Percentiles rank a stretch among this genome's conserved stretches.
Evolutionary conservation across 2,329 filamentous ascomycete species (phyloP).

Genomic region (Pyricularia sp.): DNA sequence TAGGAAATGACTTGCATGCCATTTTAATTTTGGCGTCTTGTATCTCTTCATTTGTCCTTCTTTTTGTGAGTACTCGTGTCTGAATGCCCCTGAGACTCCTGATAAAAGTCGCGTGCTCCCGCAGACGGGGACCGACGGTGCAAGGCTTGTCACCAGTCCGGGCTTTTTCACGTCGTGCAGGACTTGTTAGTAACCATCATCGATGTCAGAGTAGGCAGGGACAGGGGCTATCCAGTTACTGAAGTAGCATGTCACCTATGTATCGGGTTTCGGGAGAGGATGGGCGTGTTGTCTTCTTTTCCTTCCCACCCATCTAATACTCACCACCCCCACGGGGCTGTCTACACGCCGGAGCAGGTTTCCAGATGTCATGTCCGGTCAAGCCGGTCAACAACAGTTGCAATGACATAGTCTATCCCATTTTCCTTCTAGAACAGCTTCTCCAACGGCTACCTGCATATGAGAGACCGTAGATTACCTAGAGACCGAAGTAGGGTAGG

Average conservation of each 20-base stretch:
- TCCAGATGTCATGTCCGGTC: not conserved
- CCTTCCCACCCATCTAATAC: not conserved
- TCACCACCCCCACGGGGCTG: not conserved
- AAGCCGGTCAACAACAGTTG: not conserved
- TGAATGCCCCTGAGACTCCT: not conserved
- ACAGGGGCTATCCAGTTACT: not conserved
- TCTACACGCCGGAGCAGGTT: not conserved
- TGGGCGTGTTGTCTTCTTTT: not conserved
- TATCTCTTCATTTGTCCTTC: not conserved
- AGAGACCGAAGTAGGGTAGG: not conserved
- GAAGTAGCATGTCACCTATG: not conserved
- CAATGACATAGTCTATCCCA: not conserved
- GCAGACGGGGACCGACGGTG: not conserved
- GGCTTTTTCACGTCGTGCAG: not conserved
- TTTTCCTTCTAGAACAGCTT: not conserved
- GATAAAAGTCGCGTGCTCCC: not conserved
- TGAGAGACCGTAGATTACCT: not conserved
- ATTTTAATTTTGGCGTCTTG: not conserved
- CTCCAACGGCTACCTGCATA: not conserved
- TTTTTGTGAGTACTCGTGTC: not conserved
- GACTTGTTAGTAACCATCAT: not conserved
- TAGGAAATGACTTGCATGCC: not conserved
- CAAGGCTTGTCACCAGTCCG: not conserved
- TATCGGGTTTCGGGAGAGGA: not conserved
- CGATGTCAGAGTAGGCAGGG: not conserved